Evolutionary conservation across 805 yeast genomes (phyloP).

Genomic region (Starmerella geochares): DNA sequence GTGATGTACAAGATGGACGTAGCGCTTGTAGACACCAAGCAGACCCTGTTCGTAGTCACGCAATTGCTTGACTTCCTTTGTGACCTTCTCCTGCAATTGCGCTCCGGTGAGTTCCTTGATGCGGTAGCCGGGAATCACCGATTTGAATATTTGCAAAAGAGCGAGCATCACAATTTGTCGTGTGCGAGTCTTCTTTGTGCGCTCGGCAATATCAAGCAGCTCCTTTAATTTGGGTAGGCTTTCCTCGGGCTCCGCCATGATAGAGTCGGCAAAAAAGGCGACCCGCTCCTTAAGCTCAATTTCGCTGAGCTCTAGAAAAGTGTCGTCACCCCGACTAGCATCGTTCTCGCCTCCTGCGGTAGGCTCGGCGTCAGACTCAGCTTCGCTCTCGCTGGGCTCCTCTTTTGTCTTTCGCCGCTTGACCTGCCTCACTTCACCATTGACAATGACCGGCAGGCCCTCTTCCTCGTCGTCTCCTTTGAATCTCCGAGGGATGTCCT

Average conservation of each 20-base stretch:
- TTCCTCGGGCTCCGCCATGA: slow-evolving; percentile 86
- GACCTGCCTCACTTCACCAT: slow-evolving; percentile 66
- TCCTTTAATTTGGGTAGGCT: slow-evolving; percentile 55
- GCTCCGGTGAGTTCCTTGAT: slow-evolving; percentile 73
- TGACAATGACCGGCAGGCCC: slow-evolving; percentile 64
- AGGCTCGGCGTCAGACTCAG: slow-evolving; percentile 25
- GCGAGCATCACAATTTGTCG: slow-evolving; percentile 64
- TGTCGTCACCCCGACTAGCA: slow-evolving; percentile 13
- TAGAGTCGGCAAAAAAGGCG: slow-evolving; percentile 64
- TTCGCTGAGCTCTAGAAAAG: slow-evolving; percentile 45
- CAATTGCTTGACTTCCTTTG: slow-evolving; percentile 67
- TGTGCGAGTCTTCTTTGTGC: slow-evolving; percentile 40
- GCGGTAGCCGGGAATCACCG: slow-evolving; percentile 77
- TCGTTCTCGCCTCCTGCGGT: slow-evolving; percentile 18
- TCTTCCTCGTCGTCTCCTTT: slow-evolving; percentile 41
- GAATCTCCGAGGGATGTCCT: slow-evolving; percentile 54
- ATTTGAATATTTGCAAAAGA: slow-evolving; percentile 71
- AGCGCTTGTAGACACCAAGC: slow-evolving; percentile 57
- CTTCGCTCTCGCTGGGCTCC: slow-evolving; percentile 28
- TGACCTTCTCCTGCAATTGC: slow-evolving; percentile 71
- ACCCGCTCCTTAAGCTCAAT: slow-evolving; percentile 66
- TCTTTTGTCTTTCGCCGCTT: slow-evolving; percentile 25
- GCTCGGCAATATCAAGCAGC: slow-evolving; percentile 27
- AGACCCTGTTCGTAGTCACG: slow-evolving; percentile 74
- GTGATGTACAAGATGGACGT: slow-evolving; percentile 46